Conservation (phyloP, 257 asterid genomes). For the Mentha longifolia region DNA sequence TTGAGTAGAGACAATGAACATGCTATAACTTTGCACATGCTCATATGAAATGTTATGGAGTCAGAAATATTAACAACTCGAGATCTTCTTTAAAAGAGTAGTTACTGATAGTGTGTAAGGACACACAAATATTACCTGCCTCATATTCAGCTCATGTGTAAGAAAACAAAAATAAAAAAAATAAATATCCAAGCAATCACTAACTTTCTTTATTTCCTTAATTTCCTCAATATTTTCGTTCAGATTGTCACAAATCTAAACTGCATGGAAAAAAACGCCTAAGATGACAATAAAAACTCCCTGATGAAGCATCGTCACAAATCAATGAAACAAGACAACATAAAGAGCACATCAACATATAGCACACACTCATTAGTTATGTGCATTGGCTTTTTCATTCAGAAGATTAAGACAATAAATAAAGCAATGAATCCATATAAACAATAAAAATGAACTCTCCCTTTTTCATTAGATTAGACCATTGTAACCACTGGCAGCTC, state of each 20-base stretch:
- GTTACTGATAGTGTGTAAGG: neutral
- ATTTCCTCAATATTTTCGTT: too few species aligned
- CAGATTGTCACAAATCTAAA: neutral
- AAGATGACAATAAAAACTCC: conserved; percentile 13
- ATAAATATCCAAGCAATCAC: neutral
- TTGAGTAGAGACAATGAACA: neutral
- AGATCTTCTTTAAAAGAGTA: neutral
- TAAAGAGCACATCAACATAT: neutral
- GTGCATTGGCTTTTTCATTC: conserved; percentile 6
- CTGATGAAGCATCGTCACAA: neutral
- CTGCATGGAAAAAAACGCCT: conserved; percentile 5
- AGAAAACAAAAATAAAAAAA: neutral
- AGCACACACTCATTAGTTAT: neutral
- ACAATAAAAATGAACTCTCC: too few species aligned
- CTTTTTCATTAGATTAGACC: neutral
- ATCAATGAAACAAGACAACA: neutral
- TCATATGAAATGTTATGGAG: neutral
- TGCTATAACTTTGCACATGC: neutral
- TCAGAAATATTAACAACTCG: neutral
- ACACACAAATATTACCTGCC: too few species aligned
- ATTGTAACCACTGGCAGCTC: neutral
- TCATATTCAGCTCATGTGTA: neutral
- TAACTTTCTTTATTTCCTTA: neutral
- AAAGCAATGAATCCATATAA: neutral
- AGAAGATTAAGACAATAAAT: neutral